Percentiles rank a stretch among this genome's conserved stretches.
Evolutionary conservation across 805 yeast species (phyloP).

Genomic region (Barnettozyma populi): DNA sequence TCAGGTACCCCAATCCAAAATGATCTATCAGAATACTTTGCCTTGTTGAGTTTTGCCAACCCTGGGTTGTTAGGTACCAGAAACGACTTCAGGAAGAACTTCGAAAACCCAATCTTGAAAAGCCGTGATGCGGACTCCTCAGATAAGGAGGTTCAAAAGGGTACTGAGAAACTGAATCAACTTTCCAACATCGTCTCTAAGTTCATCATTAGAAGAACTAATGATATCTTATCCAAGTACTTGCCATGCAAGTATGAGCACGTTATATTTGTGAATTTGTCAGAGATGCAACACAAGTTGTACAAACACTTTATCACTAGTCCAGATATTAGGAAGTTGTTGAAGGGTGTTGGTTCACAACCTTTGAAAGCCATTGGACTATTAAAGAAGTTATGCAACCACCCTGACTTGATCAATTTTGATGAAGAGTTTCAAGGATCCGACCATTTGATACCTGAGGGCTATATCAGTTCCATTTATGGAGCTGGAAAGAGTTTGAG

Average conservation of each 20-base stretch:
- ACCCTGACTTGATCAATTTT: constrained; percentile 78
- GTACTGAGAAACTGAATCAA: constrained; percentile 65
- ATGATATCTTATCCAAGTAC: constrained; percentile 89
- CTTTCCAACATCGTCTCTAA: constrained; percentile 73
- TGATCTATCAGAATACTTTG: constrained; percentile 89
- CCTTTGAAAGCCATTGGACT: constrained; percentile 87
- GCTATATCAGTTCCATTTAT: constrained; percentile 43
- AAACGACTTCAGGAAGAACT: constrained; percentile 76
- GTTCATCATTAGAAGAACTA: constrained; percentile 91
- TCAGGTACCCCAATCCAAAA: constrained; percentile 98
- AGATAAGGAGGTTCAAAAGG: constrained; percentile 65
- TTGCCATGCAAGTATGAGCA: constrained; percentile 95
- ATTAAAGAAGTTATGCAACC: constrained; percentile 87
- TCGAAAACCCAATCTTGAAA: constrained; percentile 69
- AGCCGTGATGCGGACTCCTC: constrained; percentile 90
- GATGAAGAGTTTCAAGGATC: constrained; percentile 76
- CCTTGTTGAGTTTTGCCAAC: constrained; percentile 85
- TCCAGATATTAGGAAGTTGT: constrained; percentile 63
- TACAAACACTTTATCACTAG: constrained; percentile 74
- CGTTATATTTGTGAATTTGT: constrained; percentile 84
- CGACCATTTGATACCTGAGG: constrained; percentile 64
- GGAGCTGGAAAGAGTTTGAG: constrained; percentile 41
- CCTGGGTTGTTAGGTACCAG: constrained; percentile 90
- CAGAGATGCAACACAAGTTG: constrained; percentile 67
- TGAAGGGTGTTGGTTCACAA: constrained; percentile 69